Evolutionary conservation across 2,329 filamentous ascomycete species (phyloP), one percentile per base, ranked within the genome.

Genomic region (Ceratocystis cubensis): DNA sequence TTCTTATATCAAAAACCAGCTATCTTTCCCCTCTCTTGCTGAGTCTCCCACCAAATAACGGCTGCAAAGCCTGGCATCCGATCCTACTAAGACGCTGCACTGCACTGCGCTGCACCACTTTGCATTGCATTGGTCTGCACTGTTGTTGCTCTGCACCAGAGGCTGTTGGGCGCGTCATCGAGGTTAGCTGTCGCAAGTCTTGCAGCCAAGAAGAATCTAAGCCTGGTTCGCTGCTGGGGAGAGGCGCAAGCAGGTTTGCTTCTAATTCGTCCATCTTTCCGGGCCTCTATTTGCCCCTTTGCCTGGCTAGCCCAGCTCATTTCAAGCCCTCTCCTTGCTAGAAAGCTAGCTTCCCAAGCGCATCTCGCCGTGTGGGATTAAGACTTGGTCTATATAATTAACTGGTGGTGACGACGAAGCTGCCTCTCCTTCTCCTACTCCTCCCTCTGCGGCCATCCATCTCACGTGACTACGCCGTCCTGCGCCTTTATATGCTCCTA

Each of bases 81-180:
- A 59, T 33, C 53, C 25, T 30, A 59, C 25, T 17, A 15, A 33
- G 25, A 17, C 25, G 53, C 50, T 56, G 20, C 48, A 20, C 45
- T 46, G 15, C 64, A 46, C 25, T 56, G 50, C 28, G 53, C 53
- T 46, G 15, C 64, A 46, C 25, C 25, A 5, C 28, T 25, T 30
- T 41, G 10, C 37, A 13, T 30, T 59, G 15, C 22, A 28, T 25
- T 28, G 20, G 22, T 2, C 45, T 46, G 7, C 64, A 46, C n/a
- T 28, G 50, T 37, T 37, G 33, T 41, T 41, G 8, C 37, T 41
- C 10, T 41, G 37, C 37, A 41, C 28, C 13, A 25, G 17, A 59
- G 28, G 53, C 22, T 59, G 53, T 59, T 59, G 53, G 53, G 28
- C 53, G 53, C 53, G 53, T 59, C 28, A 33, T 59, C 53, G 28